phyloP scores from a whole-genome alignment of 2,329 filamentous ascomycete genomes.

The Onygenales sp. region DNA sequence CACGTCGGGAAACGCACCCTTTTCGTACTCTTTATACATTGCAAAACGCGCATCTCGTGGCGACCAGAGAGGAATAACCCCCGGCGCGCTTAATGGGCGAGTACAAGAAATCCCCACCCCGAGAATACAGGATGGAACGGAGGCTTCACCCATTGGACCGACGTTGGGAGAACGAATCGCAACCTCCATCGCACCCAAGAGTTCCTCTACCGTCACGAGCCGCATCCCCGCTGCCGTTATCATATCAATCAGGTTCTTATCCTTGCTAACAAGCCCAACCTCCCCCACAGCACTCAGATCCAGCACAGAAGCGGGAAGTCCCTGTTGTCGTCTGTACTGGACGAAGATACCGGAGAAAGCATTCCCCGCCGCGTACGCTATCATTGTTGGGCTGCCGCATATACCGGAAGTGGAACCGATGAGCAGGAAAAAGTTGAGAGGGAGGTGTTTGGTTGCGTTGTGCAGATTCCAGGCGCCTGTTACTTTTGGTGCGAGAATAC shows the following conservation, averaged over 20 bases:
- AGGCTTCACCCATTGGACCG: too few relatives aligned
- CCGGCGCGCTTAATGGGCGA: too few relatives aligned
- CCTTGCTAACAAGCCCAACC: slow-evolving; percentile 8
- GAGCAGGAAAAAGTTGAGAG: slow-evolving; percentile 15
- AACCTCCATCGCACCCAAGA: too few relatives aligned
- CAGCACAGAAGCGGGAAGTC: slow-evolving; percentile 7
- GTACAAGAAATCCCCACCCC: too few relatives aligned
- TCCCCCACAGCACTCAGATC: slow-evolving; percentile 16
- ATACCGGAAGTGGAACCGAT: slow-evolving; percentile 6
- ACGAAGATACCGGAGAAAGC: slow-evolving; percentile 9
- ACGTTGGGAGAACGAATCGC: too few relatives aligned
- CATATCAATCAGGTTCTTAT: neutral
- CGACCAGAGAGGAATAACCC: too few relatives aligned
- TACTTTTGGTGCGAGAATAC: slow-evolving; percentile 21
- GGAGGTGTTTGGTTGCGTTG: neutral
- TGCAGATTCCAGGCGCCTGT: slow-evolving; percentile 17
- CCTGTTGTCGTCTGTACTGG: slow-evolving; percentile 13
- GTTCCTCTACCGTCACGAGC: neutral
- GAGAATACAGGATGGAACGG: too few relatives aligned
- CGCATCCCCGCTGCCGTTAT: neutral
- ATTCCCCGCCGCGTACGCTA: slow-evolving; percentile 8
- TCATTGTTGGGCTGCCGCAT: slow-evolving; percentile 3
- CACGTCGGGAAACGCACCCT: too few relatives aligned
- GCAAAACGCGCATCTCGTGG: too few relatives aligned
- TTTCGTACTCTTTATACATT: too few relatives aligned